Base-by-base conservation (phyloP, 352 stramenopile species). In the Aphanomyces euteiches region DNA sequence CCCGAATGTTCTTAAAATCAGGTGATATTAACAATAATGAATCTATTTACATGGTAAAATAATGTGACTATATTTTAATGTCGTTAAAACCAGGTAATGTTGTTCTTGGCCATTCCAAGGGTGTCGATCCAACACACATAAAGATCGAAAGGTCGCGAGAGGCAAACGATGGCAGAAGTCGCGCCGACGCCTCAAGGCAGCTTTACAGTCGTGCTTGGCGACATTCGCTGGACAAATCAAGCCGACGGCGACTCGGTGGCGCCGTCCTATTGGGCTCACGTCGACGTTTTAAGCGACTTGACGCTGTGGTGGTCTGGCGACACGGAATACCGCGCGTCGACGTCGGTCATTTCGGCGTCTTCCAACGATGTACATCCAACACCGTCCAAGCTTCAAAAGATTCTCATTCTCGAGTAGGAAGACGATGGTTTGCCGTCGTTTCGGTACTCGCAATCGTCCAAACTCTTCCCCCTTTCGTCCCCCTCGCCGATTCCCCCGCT, bases 401-500 rank as follows among this genome's bases (percentile, higher is more conserved):
- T 28, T 0, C 28, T 28, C 28, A 28, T 28, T 28, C 28, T 28
- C 1, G 28, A 28, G 28, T 28, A 28, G 28, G 28, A 28, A 28
- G 28, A 7, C 12, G 37, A 43, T 21, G 40, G 59, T 10, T 17
- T 17, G 3, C 63, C 41, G 3, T 63, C 47, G 37, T 70, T 70
- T 36, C 12, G 21, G n/a, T 70, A 63, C 21, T 12, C 40, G 7
- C 64, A 70, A 36, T 15, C 64, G 7, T 70, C 64, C 15, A 63
- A 2, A 17, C 28, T n/a, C 10, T 70, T 70, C 19, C 19, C 10
- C 15, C 21, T 70, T 1, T 48, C 8, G 6, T 47, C 59, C 4
- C 8, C 53, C 5, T 15, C 36, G 15, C 38, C 61, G 0, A 40
- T 70, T 15, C 64, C 4, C 7, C 7, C 10, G 15, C 47, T 70